A percentile compares a stretch with the other conserved stretches of the same genome.
phyloP scores from a whole-genome alignment of 1,284 basidiomycete genomes.

The Ceratobasidium theobromae region DNA sequence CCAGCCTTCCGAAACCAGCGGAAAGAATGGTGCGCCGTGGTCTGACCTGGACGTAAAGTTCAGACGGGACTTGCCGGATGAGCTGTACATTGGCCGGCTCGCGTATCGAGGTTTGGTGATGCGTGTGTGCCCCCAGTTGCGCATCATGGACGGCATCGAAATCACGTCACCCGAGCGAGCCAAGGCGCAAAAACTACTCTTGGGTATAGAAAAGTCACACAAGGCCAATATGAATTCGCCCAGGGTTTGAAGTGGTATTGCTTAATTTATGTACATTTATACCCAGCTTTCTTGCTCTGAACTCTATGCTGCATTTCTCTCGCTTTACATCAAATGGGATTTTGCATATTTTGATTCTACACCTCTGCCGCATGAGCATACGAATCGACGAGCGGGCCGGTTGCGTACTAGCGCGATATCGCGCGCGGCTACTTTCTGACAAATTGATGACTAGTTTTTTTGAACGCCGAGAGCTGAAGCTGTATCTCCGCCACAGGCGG shows the following conservation, averaged over 20 bases:
- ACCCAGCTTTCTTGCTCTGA: slow-evolving; percentile 30
- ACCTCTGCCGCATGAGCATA: too few relatives aligned
- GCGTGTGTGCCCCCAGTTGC: slow-evolving; percentile 65
- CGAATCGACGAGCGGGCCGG: too few relatives aligned
- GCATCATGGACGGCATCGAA: slow-evolving; percentile 78
- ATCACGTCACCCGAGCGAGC: slow-evolving; percentile 76
- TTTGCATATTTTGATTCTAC: too few relatives aligned
- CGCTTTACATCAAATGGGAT: too few relatives aligned
- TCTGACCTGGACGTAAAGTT: slow-evolving; percentile 80
- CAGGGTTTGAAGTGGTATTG: slow-evolving; percentile 21
- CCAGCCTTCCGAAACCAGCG: slow-evolving; percentile 55
- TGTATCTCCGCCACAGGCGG: slow-evolving; percentile 3
- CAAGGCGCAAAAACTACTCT: slow-evolving; percentile 73
- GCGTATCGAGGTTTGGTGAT: slow-evolving; percentile 87
- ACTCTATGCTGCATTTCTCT: slow-evolving; percentile 12
- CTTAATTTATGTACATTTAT: slow-evolving; percentile 31
- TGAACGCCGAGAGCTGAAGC: too few relatives aligned
- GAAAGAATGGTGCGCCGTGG: slow-evolving; percentile 50
- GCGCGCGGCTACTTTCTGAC: too few relatives aligned
- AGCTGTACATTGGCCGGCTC: slow-evolving; percentile 78
- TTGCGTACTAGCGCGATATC: too few relatives aligned
- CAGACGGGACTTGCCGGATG: slow-evolving; percentile 84
- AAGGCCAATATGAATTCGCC: slow-evolving; percentile 7
- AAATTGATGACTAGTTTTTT: too few relatives aligned
- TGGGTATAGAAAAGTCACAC: slow-evolving; percentile 47